phyloP scores from a whole-genome alignment of 2,329 filamentous ascomycete genomes.

The Fusarium secorum region DNA sequence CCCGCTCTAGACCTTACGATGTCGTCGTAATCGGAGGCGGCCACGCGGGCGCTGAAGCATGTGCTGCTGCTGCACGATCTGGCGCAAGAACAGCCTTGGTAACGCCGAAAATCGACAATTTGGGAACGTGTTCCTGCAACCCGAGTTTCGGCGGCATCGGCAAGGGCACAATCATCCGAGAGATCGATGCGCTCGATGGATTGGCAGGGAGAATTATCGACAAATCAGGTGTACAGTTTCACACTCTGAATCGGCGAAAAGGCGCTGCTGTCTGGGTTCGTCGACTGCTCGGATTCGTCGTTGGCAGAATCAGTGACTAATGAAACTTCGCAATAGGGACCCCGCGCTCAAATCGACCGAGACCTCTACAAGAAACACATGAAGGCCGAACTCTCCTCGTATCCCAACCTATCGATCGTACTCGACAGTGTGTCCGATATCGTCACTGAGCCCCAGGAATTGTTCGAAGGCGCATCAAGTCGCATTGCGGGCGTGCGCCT shows the following conservation, averaged over 20 bases:
- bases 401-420: conserved; percentile 81
- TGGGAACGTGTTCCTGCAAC: conserved; percentile 96
- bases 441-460: conserved; percentile 62
- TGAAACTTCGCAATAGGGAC: conserved; percentile 61
- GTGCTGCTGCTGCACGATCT: conserved; percentile 85
- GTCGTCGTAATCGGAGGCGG: conserved; percentile 96
- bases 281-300: background rate
- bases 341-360: conserved; percentile 93
- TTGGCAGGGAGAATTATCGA: conserved; percentile 89
- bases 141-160: conserved; percentile 98
- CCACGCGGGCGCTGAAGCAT: conserved; percentile 94
- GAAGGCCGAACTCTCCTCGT: conserved; percentile 81
- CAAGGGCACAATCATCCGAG: conserved; percentile 94
- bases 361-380: conserved; percentile 89
- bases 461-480: conserved; percentile 59
- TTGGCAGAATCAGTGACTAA: background rate
- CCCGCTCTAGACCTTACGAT: conserved; percentile 72
- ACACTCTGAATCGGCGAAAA: conserved; percentile 85
- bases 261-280: conserved; percentile 89
- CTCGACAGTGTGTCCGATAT: conserved; percentile 93
- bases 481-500: conserved; percentile 85
- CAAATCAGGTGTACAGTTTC: conserved; percentile 94
- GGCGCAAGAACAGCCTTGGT: conserved; percentile 90
- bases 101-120: conserved; percentile 86
- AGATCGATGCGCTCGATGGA: conserved; percentile 94